These are phyloP conservation scores for Digitaria exilis DNA, from an alignment of 202 grass and related monocot species.

Conservation along the genomic window DNA sequence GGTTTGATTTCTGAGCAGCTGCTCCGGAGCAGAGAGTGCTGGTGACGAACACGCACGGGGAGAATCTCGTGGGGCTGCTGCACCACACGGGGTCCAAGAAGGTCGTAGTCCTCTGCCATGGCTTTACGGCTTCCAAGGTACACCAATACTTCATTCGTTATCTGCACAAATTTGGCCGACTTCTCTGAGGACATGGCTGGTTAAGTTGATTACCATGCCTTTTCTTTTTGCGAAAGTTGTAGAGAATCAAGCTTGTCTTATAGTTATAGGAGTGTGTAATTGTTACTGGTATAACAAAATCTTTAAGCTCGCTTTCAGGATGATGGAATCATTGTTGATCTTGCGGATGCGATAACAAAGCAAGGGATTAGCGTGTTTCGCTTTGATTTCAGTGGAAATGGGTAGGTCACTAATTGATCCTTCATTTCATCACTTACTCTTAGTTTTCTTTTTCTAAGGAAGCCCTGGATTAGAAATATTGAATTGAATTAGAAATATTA, in stretches of 20 bases:
- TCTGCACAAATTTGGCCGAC: background rate
- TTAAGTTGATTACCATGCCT: background rate
- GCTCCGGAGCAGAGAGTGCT: slow-evolving; percentile 40
- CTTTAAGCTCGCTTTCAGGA: slow-evolving; percentile 54
- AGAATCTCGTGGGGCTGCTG: slow-evolving; percentile 65
- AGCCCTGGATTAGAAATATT: background rate
- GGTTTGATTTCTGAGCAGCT: slow-evolving; percentile 14
- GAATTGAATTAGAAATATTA: too few species aligned
- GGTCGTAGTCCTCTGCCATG: slow-evolving; percentile 76
- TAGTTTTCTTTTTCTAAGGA: background rate
- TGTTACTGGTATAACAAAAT: background rate
- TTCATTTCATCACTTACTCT: background rate
- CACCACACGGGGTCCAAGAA: slow-evolving; percentile 56
- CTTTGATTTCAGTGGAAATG: slow-evolving; percentile 98
- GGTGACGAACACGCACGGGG: slow-evolving; percentile 60
- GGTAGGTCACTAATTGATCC: slow-evolving; percentile 48
- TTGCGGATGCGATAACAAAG: slow-evolving; percentile 55
- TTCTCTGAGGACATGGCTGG: background rate
- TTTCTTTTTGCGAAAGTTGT: background rate
- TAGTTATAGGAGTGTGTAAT: background rate
- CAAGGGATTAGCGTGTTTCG: slow-evolving; percentile 58
- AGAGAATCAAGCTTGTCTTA: background rate
- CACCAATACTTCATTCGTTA: background rate
- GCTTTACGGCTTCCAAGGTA: slow-evolving; percentile 75
- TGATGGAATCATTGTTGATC: slow-evolving; percentile 55